phyloP scores from a whole-genome alignment of 805 yeast genomes.

The Pichia heedii region DNA sequence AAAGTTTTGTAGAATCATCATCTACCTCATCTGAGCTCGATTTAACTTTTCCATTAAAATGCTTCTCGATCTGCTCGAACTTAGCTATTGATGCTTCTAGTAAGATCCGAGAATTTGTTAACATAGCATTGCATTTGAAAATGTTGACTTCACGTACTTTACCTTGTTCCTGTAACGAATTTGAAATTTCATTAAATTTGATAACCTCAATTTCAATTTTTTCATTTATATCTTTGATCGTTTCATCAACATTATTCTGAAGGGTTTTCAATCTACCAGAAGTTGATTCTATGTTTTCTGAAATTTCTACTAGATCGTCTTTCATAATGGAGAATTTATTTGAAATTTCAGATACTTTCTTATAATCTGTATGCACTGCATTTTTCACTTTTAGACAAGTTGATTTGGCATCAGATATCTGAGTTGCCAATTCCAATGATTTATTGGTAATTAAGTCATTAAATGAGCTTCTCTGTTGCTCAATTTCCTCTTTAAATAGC shows the following conservation, averaged over 20 bases:
- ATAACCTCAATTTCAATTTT: slow-evolving; percentile 2
- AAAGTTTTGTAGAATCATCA: slow-evolving; percentile 6
- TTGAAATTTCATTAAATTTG: slow-evolving; percentile 2
- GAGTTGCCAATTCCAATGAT: slow-evolving; percentile 4
- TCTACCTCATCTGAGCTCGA: slow-evolving; percentile 1
- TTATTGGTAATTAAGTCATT: slow-evolving; percentile 2
- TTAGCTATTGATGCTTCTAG: slow-evolving; percentile 23
- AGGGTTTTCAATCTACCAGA: neutral
- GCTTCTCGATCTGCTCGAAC: slow-evolving; percentile 16
- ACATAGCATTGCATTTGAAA: slow-evolving; percentile 20
- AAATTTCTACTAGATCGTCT: neutral
- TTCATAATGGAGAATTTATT: neutral
- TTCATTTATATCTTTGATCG: neutral
- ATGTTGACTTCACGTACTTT: slow-evolving; percentile 14
- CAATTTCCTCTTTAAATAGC: slow-evolving; percentile 4
- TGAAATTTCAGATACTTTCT: neutral
- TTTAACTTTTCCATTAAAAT: neutral
- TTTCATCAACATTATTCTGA: neutral
- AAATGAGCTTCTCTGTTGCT: slow-evolving; percentile 2
- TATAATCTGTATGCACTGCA: slow-evolving; percentile 1
- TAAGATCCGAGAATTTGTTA: slow-evolving; percentile 19
- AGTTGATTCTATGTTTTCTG: neutral
- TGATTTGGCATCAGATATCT: slow-evolving; percentile 1
- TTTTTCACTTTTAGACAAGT: slow-evolving; percentile 3
- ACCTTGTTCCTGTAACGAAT: slow-evolving; percentile 8